Percentiles rank a stretch among this genome's conserved stretches.
phyloP scores from a whole-genome alignment of 768 basidiomycete genomes.

The Trametes villosa region DNA sequence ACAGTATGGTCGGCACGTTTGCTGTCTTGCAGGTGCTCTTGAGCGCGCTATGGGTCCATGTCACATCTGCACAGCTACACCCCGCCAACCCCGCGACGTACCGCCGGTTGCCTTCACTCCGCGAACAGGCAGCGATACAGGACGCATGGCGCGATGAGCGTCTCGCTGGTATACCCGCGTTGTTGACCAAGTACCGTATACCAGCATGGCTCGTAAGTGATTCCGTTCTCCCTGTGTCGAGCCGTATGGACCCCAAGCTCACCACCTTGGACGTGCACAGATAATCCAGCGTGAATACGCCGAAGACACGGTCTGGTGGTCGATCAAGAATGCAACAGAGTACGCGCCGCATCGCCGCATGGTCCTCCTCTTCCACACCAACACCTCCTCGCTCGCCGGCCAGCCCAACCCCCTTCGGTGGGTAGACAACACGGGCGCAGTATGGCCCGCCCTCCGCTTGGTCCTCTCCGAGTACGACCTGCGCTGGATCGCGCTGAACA shows the following conservation, averaged over 20 bases:
- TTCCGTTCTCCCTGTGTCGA: neutral
- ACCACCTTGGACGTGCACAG: conserved; percentile 28
- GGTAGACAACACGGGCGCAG: conserved; percentile 53
- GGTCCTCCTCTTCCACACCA: conserved; percentile 52
- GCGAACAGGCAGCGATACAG: conserved; percentile 45
- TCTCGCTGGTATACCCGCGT: conserved; percentile 44
- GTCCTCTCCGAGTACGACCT: conserved; percentile 43
- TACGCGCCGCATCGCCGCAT: conserved; percentile 54
- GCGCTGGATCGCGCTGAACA: conserved; percentile 49
- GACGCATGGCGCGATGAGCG: conserved; percentile 47
- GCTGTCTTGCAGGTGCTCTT: neutral
- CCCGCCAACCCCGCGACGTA: conserved; percentile 39
- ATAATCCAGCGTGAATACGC: conserved; percentile 55
- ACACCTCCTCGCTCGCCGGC: conserved; percentile 41
- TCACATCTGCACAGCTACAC: conserved; percentile 21
- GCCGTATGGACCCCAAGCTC: neutral
- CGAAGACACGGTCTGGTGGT: conserved; percentile 58
- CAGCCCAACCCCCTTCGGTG: conserved; percentile 49
- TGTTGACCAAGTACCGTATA: conserved; percentile 48
- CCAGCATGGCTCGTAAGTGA: conserved; percentile 50
- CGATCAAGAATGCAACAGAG: conserved; percentile 52
- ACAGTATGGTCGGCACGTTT: neutral
- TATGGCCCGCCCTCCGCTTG: conserved; percentile 50
- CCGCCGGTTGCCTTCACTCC: conserved; percentile 42
- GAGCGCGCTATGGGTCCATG: neutral